phyloP scores from a whole-genome alignment of 140 eudicot species.

The Senecio squalidus region DNA sequence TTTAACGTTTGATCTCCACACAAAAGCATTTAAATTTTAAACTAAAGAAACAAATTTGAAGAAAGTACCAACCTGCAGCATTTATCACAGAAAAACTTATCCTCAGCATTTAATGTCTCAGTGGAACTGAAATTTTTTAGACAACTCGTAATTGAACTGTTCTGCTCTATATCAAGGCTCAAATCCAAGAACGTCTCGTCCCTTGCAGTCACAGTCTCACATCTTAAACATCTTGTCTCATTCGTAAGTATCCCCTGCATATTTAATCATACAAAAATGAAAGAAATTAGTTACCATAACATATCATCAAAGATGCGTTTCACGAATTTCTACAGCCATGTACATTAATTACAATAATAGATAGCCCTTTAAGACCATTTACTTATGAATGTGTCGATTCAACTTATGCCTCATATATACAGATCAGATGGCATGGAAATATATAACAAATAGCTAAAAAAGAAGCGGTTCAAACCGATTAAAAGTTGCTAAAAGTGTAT shows the following conservation, averaged over 20 bases:
- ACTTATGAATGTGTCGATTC: neutral
- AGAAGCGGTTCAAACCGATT: neutral
- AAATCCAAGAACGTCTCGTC: conserved; percentile 83
- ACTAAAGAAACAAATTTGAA: neutral
- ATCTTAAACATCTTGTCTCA: conserved; percentile 77
- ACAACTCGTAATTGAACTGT: conserved; percentile 82
- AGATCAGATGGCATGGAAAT: neutral
- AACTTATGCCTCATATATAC: neutral
- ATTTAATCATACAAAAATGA: neutral
- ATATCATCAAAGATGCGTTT: neutral
- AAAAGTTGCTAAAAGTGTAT: neutral
- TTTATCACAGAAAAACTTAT: conserved; percentile 90
- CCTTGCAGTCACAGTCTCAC: conserved; percentile 92
- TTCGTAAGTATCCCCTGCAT: conserved; percentile 80
- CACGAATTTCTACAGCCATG: neutral
- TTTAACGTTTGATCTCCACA: no score
- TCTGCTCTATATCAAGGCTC: conserved; percentile 93
- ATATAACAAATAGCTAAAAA: neutral
- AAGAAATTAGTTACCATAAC: neutral
- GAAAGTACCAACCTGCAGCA: conserved; percentile 73
- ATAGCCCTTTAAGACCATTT: neutral
- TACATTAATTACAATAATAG: neutral
- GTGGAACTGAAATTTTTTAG: conserved; percentile 89
- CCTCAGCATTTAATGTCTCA: conserved; percentile 90
- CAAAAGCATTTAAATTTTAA: no score